These are phyloP conservation scores for Beauveria bassiana DNA, from an alignment of 2,329 filamentous ascomycete genomes.

Conservation along the genomic window DNA sequence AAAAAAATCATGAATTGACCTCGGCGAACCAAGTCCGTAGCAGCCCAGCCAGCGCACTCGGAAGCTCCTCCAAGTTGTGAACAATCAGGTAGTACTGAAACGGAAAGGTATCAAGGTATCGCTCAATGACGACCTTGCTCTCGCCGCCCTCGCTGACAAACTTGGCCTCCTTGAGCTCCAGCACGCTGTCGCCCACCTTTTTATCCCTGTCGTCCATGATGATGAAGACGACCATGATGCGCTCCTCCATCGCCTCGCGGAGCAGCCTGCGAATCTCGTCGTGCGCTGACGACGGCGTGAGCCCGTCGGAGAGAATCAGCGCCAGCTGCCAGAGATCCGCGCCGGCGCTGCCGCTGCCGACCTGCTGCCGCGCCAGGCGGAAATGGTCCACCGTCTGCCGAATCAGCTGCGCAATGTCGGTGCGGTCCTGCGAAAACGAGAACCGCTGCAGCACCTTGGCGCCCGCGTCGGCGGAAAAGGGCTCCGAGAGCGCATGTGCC, in stretches of 20 bases:
- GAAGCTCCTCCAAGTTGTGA: conserved; percentile 82
- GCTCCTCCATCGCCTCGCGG: conserved; percentile 80
- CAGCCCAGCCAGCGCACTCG: conserved; percentile 76
- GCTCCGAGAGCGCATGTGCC: conserved; percentile 75
- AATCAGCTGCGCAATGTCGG: conserved; percentile 75
- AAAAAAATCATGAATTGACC: conserved; percentile 37
- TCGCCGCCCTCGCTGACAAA: conserved; percentile 63
- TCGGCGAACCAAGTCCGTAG: conserved; percentile 93
- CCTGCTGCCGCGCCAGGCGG: conserved; percentile 61
- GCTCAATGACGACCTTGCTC: conserved; percentile 70
- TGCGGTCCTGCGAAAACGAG: conserved; percentile 75
- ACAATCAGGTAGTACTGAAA: conserved; percentile 97
- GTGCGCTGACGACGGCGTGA: conserved; percentile 76
- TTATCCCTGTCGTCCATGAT: conserved; percentile 66
- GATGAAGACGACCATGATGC: conserved; percentile 97
- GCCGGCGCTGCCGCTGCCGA: conserved; percentile 33
- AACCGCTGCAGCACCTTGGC: conserved; percentile 81
- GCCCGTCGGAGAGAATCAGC: conserved; percentile 85
- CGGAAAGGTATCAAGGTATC: conserved; percentile 91
- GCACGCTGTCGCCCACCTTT: conserved; percentile 56
- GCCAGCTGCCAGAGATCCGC: conserved; percentile 90
- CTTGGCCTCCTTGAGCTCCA: conserved; percentile 81
- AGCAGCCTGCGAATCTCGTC: conserved; percentile 75
- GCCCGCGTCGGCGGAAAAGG: conserved; percentile 69
- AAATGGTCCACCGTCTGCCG: conserved; percentile 74